Evolutionary conservation across 352 stramenopile genomes (phyloP).

Genomic region (Globisporangium cystogenes): DNA sequence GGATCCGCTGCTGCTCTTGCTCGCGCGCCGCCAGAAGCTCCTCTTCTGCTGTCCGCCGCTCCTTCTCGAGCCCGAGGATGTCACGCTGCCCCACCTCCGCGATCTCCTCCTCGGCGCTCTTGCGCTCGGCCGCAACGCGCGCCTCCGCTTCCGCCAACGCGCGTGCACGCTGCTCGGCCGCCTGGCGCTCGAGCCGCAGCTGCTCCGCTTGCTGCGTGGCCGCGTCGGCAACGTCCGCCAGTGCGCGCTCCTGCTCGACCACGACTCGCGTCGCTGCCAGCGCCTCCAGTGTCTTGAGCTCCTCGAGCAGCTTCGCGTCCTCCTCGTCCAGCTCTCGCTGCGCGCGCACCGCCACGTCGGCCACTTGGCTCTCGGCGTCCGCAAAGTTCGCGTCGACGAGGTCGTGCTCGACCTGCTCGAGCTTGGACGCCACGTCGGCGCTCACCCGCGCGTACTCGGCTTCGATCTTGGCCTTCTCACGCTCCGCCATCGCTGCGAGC

Average conservation of each 20-base stretch:
- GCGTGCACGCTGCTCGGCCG: slow-evolving; percentile 14
- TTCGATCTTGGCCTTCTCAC: slow-evolving; percentile 8
- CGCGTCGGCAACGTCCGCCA: background rate
- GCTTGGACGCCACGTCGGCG: slow-evolving; percentile 2
- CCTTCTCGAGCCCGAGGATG: slow-evolving; percentile 1
- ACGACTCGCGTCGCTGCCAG: slow-evolving; percentile 5
- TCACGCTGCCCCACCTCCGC: slow-evolving; percentile 2
- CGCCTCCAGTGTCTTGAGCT: slow-evolving; percentile 8
- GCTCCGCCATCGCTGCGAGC: background rate
- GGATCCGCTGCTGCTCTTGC: slow-evolving; percentile 16
- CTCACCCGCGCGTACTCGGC: background rate
- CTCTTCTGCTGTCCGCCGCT: slow-evolving; percentile 2
- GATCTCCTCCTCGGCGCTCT: slow-evolving; percentile 21
- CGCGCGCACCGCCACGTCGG: background rate
- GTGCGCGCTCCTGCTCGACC: slow-evolving; percentile 4
- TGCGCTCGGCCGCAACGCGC: slow-evolving; percentile 7
- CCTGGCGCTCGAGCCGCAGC: slow-evolving; percentile 4
- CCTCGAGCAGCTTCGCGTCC: slow-evolving; percentile 10
- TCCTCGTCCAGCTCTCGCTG: slow-evolving; percentile 8
- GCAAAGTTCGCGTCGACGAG: background rate
- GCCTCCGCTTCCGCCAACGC: slow-evolving; percentile 14
- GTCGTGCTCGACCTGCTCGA: slow-evolving; percentile 3
- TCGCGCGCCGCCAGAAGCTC: slow-evolving; percentile 14
- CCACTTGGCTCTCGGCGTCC: slow-evolving; percentile 1
- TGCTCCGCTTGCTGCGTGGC: slow-evolving; percentile 1